phyloP scores from a whole-genome alignment of 2,329 filamentous ascomycete genomes.

The Aspergillus alliaceus region DNA sequence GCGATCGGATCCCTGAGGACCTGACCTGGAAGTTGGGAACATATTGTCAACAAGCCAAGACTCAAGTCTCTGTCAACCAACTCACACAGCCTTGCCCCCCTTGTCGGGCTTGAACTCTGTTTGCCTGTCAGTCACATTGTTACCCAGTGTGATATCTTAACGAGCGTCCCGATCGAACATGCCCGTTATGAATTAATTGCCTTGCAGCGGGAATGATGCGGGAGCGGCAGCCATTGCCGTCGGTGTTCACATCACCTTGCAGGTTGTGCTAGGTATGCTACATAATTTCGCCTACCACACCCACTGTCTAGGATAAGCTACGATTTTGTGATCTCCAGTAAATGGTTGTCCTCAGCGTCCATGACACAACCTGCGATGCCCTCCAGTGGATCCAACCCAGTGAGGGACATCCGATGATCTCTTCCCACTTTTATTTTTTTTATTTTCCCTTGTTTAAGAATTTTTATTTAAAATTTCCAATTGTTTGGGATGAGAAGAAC shows the following conservation, averaged over 20 bases:
- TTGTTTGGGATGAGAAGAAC: too few relatives aligned
- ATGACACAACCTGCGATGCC: slow-evolving; percentile 21
- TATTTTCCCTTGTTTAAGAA: background rate
- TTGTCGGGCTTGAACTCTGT: slow-evolving; percentile 1
- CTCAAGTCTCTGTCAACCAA: slow-evolving; percentile 7
- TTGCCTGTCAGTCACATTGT: slow-evolving; percentile 3
- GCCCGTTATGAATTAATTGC: slow-evolving; percentile 9
- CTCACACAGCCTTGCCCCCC: slow-evolving; percentile 1
- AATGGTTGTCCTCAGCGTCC: slow-evolving; percentile 13
- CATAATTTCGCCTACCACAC: background rate
- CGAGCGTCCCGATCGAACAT: slow-evolving; percentile 9
- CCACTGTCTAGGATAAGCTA: slow-evolving; percentile 22
- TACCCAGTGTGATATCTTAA: slow-evolving; percentile 9
- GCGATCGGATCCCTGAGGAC: slow-evolving; percentile 23
- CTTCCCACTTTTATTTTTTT: slow-evolving; percentile 3
- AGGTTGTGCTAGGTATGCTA: background rate
- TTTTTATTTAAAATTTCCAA: background rate
- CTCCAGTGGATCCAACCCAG: slow-evolving; percentile 21
- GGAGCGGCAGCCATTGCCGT: slow-evolving; percentile 11
- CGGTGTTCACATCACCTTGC: slow-evolving; percentile 4
- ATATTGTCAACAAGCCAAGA: slow-evolving; percentile 11
- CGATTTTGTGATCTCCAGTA: slow-evolving; percentile 8
- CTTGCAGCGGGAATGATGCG: slow-evolving; percentile 16
- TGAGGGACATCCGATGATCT: slow-evolving; percentile 22
- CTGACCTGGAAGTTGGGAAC: slow-evolving; percentile 17